A percentile compares a stretch with the other conserved stretches of the same genome.
Evolutionary conservation across 257 asterid genomes (phyloP).

Genomic region (Solanum paucissectum): DNA sequence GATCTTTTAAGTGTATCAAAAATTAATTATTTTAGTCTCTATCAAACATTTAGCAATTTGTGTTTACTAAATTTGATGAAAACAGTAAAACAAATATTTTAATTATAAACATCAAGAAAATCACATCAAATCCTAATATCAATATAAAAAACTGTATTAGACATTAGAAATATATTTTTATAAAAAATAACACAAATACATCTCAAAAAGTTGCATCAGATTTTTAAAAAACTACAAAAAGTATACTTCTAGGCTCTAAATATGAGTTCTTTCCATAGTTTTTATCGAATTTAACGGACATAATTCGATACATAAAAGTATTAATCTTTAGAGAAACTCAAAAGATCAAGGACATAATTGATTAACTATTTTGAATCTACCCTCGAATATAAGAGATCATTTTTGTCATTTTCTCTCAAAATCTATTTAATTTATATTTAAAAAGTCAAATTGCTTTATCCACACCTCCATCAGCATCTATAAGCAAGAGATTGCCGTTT

Average conservation of each 20-base stretch:
- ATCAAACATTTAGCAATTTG: neutral
- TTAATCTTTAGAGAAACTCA: neutral
- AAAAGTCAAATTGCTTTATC: neutral
- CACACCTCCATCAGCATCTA: neutral
- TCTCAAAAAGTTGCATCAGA: neutral
- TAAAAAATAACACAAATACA: neutral
- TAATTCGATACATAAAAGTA: neutral
- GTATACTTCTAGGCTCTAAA: too few species aligned
- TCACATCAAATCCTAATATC: neutral
- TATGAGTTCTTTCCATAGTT: neutral
- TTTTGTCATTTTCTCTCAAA: neutral
- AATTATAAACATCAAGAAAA: neutral
- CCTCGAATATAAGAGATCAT: neutral
- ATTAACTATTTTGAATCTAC: neutral
- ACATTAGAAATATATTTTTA: neutral
- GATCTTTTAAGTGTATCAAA: neutral
- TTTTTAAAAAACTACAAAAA: neutral
- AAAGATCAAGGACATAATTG: neutral
- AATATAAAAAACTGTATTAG: neutral
- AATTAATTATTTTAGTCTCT: neutral
- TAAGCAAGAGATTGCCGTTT: neutral
- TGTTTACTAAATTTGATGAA: neutral
- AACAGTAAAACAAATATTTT: neutral
- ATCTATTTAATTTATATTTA: neutral
- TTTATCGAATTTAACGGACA: neutral